phyloP scores from a whole-genome alignment of 2,329 filamentous ascomycete genomes.

The Ophiostoma angusticollis region DNA sequence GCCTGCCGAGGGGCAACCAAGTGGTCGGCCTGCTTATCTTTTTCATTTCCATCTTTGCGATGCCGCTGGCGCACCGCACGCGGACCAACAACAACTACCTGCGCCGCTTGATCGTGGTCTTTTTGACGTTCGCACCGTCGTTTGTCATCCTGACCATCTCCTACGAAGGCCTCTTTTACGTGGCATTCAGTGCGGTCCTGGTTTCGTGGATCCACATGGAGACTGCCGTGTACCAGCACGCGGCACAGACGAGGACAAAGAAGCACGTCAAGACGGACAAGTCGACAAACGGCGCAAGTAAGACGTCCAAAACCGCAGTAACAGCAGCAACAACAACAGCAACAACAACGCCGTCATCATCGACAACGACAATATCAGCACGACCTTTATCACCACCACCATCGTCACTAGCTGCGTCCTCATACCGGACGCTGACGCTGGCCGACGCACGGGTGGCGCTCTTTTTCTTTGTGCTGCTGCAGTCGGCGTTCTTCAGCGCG shows the following conservation, averaged over 20 bases:
- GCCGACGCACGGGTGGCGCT: constrained; percentile 80
- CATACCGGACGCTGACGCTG: constrained; percentile 56
- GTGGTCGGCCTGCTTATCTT: constrained; percentile 72
- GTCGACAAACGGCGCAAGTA: not conserved
- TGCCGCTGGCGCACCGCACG: constrained; percentile 71
- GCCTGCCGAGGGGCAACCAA: constrained; percentile 79
- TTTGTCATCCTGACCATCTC: constrained; percentile 96
- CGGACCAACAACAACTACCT: constrained; percentile 79
- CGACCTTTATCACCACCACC: not conserved
- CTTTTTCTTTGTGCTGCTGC: constrained; percentile 90
- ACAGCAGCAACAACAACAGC: not conserved
- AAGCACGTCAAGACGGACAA: constrained; percentile 1
- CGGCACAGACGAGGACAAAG: constrained; percentile 12
- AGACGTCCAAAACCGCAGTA: not conserved
- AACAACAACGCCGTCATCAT: constrained; percentile 9
- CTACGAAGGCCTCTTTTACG: constrained; percentile 93
- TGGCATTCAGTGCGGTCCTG: constrained; percentile 71
- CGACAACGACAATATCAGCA: not conserved
- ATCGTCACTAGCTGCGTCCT: constrained; percentile 6
- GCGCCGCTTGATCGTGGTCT: constrained; percentile 77
- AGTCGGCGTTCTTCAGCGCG: constrained; percentile 93
- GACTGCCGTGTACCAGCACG: constrained; percentile 52
- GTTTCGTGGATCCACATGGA: constrained; percentile 89
- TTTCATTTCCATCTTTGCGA: constrained; percentile 50
- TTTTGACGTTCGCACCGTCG: constrained; percentile 81